Base-by-base conservation (phyloP, 257 asterid genomes). In the Petunia secreta region DNA sequence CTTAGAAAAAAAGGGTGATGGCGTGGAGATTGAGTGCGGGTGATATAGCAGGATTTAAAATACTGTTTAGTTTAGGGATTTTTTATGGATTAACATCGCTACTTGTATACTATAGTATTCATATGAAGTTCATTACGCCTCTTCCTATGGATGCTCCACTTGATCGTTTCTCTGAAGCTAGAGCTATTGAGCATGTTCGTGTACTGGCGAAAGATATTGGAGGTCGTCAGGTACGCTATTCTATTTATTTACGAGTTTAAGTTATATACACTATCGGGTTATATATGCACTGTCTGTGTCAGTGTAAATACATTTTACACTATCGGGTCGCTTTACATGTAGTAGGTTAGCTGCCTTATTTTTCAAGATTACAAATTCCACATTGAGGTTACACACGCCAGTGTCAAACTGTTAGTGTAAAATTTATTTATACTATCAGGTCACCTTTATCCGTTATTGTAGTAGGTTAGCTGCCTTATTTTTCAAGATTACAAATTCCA, bases 181-280 rank as follows among this genome's bases (percentile, higher is more conserved):
- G 99, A 79, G 98, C 99, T 36, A 76, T 96, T 75, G 88, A 96
- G 82, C 99, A 96, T 86, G 96, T 96, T 58, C 96, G 99, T 66
- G 98, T 96, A 40, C 86, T 96, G 66, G 86, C 99, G 4, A 85
- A 90, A 59, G 97, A 96, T 48, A 96, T 96, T 74, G 99, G 97
- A 80, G 96, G 92, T 63, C 98, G 99, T 58, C 99, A 96, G 98
- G 98, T 95, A 55, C 39, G 84, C 65, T 50, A 8, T 10, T 52
- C 57, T 8, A 52, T 52, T 25, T 25, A 25, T 25, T 25, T 25
- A 25, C 25, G 25, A 25, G 25, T 25, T 25, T 25, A 4, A 62
- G 13, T 5, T 3, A 5, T 34, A 5, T 52, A 25, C 48, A n/a
- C 9, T 50, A 4, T 41, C 54, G 3, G 4, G 39, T 77, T 64